Evolutionary conservation across 176 grass and related monocot genomes (phyloP).

Genomic region (Rhipidocladum racemiflorum): DNA sequence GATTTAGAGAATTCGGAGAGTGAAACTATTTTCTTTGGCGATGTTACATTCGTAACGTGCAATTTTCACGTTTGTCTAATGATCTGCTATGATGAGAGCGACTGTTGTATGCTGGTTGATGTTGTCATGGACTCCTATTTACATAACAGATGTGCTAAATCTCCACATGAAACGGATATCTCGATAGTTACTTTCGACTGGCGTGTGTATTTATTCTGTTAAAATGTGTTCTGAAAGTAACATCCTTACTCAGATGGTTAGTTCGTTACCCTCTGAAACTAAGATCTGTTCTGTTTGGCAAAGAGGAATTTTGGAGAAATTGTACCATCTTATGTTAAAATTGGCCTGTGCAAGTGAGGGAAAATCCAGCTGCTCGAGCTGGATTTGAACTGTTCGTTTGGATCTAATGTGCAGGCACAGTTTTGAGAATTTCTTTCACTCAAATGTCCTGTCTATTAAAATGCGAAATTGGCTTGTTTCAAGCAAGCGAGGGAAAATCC

Average conservation of each 20-base stretch:
- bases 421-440: neutral
- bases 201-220: neutral
- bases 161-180: neutral
- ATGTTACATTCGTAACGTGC: constrained; percentile 22
- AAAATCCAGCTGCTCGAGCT: neutral
- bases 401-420: neutral
- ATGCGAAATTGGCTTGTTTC: neutral
- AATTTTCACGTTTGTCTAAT: constrained; percentile 10
- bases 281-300: neutral
- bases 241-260: neutral
- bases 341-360: neutral
- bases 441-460: neutral
- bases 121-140: neutral
- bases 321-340: neutral
- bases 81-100: constrained; percentile 11
- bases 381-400: neutral
- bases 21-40: constrained; percentile 3
- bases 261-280: neutral
- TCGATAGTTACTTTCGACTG: neutral
- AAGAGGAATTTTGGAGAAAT: neutral
- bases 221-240: neutral
- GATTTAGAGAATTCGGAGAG: constrained; percentile 4
- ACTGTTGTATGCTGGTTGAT: constrained; percentile 23
- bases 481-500: neutral
- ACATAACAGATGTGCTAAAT: neutral